Evolutionary conservation across 1,284 basidiomycete species (phyloP).

Genomic region (Athelia sp.): DNA sequence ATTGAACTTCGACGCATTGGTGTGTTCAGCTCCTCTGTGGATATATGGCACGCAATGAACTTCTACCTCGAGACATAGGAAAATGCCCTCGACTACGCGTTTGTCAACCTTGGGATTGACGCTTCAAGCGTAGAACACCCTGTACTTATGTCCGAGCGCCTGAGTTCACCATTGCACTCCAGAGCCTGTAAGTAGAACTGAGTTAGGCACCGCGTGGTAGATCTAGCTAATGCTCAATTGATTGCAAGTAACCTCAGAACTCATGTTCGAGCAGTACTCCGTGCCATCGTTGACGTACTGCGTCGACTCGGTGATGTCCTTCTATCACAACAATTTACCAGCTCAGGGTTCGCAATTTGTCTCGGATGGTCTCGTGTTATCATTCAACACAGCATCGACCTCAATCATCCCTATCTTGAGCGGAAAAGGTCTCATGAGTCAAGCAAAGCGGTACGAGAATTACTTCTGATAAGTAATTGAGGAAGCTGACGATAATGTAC

Average conservation of each 20-base stretch:
- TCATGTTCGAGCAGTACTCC: constrained; percentile 93
- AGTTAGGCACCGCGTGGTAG: constrained; percentile 1
- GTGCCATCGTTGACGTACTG: constrained; percentile 88
- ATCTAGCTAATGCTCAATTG: constrained; percentile 13
- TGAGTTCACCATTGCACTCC: constrained; percentile 89
- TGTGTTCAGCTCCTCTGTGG: constrained; percentile 39
- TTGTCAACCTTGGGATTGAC: constrained; percentile 84
- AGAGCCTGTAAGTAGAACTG: constrained; percentile 59
- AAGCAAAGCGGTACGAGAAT: constrained; percentile 74
- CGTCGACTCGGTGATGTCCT: constrained; percentile 91
- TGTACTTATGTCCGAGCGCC: constrained; percentile 89
- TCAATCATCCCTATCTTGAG: constrained; percentile 82
- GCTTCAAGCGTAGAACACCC: constrained; percentile 81
- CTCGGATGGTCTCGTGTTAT: constrained; percentile 77
- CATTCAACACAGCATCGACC: constrained; percentile 82
- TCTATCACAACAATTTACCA: constrained; percentile 68
- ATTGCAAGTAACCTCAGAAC: constrained; percentile 81
- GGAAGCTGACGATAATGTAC: constrained; percentile 10
- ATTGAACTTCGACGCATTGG: constrained; percentile 86
- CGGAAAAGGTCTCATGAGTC: constrained; percentile 77
- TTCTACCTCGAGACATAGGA: constrained; percentile 61
- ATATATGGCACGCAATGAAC: constrained; percentile 1
- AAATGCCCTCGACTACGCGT: constrained; percentile 90
- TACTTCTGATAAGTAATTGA: not conserved
- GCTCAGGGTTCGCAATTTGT: constrained; percentile 31